phyloP scores from a whole-genome alignment of 2,329 filamentous ascomycete species.

The Penicillium palitans region DNA sequence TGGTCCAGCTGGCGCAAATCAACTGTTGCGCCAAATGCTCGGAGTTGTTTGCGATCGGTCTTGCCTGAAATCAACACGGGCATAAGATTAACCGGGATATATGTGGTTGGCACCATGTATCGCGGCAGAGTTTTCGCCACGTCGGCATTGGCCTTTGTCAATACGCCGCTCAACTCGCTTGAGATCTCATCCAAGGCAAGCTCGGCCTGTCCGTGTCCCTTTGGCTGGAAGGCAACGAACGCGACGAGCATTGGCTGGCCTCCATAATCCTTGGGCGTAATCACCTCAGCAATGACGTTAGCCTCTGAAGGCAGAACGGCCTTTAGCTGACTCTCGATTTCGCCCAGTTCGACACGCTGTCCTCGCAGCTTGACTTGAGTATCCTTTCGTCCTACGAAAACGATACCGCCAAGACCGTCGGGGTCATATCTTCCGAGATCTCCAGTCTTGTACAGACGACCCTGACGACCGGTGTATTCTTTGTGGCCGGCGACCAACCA shows the following conservation, averaged over 20 bases:
- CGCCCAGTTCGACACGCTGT: constrained; percentile 46
- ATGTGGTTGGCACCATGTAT: constrained; percentile 43
- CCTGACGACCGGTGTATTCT: constrained; percentile 27
- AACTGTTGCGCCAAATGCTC: constrained; percentile 36
- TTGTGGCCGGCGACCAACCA: constrained; percentile 38
- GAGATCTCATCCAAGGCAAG: constrained; percentile 16
- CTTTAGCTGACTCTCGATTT: constrained; percentile 41
- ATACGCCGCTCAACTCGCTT: constrained; percentile 17
- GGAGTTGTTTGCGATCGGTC: constrained; percentile 43
- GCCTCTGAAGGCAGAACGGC: constrained; percentile 30
- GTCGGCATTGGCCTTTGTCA: constrained; percentile 27
- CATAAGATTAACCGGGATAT: constrained; percentile 45
- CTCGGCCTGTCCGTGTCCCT: constrained; percentile 20
- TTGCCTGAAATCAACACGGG: constrained; percentile 49
- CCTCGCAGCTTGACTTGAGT: constrained; percentile 46
- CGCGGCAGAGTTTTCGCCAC: constrained; percentile 31
- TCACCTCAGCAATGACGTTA: constrained; percentile 52
- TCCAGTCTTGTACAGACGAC: constrained; percentile 44
- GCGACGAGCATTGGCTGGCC: constrained; percentile 34
- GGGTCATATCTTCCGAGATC: constrained; percentile 42
- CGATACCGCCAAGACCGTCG: constrained; percentile 39
- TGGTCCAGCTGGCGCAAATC: constrained; percentile 36
- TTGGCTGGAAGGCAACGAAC: constrained; percentile 32
- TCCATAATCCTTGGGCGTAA: constrained; percentile 35
- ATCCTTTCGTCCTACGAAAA: constrained; percentile 43